A percentile compares a stretch with the other conserved stretches of the same genome.
Evolutionary conservation across 1,284 basidiomycete genomes (phyloP).

Genomic region (Sporisorium exsertum): DNA sequence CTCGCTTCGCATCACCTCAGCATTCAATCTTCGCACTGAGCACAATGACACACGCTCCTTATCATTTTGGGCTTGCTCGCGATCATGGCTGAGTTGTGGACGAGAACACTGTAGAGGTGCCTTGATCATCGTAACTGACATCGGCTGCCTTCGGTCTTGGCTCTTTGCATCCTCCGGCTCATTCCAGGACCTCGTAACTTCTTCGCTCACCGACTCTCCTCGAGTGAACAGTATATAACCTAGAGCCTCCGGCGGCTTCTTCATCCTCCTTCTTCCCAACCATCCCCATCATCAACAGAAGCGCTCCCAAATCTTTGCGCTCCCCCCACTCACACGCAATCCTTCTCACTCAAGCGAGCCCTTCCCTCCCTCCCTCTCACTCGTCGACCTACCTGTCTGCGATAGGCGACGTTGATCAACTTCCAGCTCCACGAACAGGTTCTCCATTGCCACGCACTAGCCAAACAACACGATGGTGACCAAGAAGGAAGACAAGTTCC

Average conservation of each 20-base stretch:
- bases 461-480: slow-evolving; percentile 25
- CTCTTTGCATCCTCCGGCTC: slow-evolving; percentile 12
- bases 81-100: slow-evolving; percentile 10
- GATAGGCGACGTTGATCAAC: slow-evolving; percentile 29
- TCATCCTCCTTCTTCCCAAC: slow-evolving; percentile 24
- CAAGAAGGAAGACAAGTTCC: slow-evolving; percentile 44
- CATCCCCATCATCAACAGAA: slow-evolving; percentile 6
- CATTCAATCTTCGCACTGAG: background rate
- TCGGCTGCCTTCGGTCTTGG: slow-evolving; percentile 38
- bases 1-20: slow-evolving; percentile 3
- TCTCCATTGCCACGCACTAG: background rate
- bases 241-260: slow-evolving; percentile 43
- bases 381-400: slow-evolving; percentile 42
- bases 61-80: slow-evolving; percentile 16
- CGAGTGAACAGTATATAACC: slow-evolving; percentile 35
- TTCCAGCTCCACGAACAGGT: background rate
- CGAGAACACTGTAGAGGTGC: slow-evolving; percentile 11
- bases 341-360: background rate
- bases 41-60: background rate
- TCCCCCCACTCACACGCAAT: background rate
- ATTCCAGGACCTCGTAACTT: slow-evolving; percentile 5
- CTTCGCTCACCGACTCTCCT: background rate
- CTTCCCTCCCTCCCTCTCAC: background rate
- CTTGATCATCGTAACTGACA: slow-evolving; percentile 4
- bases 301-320: background rate